phyloP scores from a whole-genome alignment of 768 basidiomycete genomes.

The Amanita thiersii region DNA sequence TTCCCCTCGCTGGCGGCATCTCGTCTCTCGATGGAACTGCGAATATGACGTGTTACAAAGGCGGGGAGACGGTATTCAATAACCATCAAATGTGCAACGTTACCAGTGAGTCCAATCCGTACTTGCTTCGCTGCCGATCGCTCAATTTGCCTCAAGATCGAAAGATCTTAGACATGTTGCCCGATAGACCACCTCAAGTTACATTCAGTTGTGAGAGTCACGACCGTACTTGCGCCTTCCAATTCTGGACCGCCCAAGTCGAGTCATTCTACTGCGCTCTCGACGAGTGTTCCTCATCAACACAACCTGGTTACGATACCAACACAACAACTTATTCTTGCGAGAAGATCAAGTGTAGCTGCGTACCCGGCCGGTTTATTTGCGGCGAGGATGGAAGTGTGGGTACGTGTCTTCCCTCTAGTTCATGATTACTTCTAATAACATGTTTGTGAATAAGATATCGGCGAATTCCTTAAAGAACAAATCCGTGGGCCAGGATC shows the following conservation, averaged over 20 bases:
- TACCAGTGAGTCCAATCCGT: slow-evolving; percentile 60
- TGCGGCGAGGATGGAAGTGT: slow-evolving; percentile 95
- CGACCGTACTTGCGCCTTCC: slow-evolving; percentile 74
- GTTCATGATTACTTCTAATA: not conserved
- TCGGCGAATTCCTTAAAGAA: slow-evolving; percentile 85
- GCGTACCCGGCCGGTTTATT: slow-evolving; percentile 89
- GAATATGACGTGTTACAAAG: slow-evolving; percentile 67
- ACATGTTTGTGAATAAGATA: slow-evolving; percentile 44
- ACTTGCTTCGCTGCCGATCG: not conserved
- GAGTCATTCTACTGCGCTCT: slow-evolving; percentile 96
- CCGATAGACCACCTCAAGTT: slow-evolving; percentile 86
- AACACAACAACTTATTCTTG: slow-evolving; percentile 79
- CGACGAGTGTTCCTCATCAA: slow-evolving; percentile 51
- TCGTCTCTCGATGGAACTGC: slow-evolving; percentile 24
- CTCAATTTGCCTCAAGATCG: slow-evolving; percentile 48
- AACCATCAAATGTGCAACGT: slow-evolving; percentile 99
- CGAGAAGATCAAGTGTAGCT: slow-evolving; percentile 79
- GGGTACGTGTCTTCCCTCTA: slow-evolving; percentile 41
- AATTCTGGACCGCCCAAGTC: slow-evolving; percentile 94
- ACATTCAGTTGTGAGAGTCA: slow-evolving; percentile 84
- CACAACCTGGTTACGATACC: slow-evolving; percentile 42
- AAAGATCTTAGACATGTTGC: slow-evolving; percentile 91
- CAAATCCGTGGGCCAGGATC: slow-evolving; percentile 86
- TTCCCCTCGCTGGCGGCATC: slow-evolving; percentile 52
- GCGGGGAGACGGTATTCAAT: slow-evolving; percentile 88